These are phyloP conservation scores for Sugiyamaella mastotermitis DNA, from an alignment of 805 yeast genomes.

Conservation along the genomic window DNA sequence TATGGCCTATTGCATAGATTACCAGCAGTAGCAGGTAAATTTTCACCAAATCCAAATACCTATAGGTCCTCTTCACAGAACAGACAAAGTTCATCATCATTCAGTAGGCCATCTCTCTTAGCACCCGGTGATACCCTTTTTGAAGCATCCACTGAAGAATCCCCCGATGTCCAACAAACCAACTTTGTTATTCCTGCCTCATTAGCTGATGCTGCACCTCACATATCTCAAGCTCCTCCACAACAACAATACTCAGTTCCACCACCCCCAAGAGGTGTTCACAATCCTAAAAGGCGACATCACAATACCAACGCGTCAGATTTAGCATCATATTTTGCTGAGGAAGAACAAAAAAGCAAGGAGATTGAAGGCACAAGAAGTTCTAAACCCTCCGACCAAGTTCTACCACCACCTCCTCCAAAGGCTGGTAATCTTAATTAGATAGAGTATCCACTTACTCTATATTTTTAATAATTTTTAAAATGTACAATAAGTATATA, in stretches of 20 bases:
- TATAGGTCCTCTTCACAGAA: constrained; percentile 2
- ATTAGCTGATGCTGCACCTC: constrained; percentile 15
- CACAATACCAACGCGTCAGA: constrained; percentile 15
- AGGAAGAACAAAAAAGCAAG: constrained; percentile 21
- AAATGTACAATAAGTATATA: too few species aligned
- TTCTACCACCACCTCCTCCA: constrained; percentile 26
- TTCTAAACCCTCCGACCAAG: constrained; percentile 6
- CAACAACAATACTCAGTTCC: too few species aligned
- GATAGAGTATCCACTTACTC: too few species aligned
- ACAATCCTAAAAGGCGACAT: constrained; percentile 9
- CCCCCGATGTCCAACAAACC: constrained; percentile 4
- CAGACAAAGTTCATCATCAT: neutral
- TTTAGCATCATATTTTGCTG: constrained; percentile 23
- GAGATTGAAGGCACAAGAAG: constrained; percentile 19
- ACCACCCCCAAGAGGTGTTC: constrained; percentile 4
- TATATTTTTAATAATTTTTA: too few species aligned
- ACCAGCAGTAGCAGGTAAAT: constrained; percentile 49
- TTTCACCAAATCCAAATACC: constrained; percentile 3
- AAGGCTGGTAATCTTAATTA: too few species aligned
- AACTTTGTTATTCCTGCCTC: constrained; percentile 18
- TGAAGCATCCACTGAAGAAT: constrained; percentile 23
- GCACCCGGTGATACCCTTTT: constrained; percentile 38
- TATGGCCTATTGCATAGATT: constrained; percentile 82
- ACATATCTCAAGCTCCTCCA: constrained; percentile 7
- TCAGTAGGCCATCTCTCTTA: constrained; percentile 7